Evolutionary conservation across 2,329 filamentous ascomycete genomes (phyloP).

Genomic region (Aureobasidium sp.): DNA sequence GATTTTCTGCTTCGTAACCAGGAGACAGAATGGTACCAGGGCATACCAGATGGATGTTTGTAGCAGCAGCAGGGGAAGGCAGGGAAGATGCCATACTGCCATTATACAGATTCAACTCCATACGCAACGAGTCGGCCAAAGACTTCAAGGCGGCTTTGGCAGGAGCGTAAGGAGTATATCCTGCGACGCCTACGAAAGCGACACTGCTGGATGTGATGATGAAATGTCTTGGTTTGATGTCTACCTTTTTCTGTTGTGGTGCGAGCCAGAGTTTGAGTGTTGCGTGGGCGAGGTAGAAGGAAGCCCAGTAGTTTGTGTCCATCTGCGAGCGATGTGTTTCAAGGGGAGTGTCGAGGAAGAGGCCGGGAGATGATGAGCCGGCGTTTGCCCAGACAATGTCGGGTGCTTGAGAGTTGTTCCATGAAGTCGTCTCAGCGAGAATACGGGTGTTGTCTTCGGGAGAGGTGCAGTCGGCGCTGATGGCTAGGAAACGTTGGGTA

Average conservation of each 20-base stretch:
- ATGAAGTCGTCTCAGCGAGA: constrained; percentile 61
- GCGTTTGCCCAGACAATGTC: constrained; percentile 92
- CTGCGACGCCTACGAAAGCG: constrained; percentile 67
- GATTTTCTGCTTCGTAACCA: constrained; percentile 67
- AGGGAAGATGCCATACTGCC: constrained; percentile 40
- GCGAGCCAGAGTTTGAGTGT: constrained; percentile 66
- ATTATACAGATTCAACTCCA: constrained; percentile 82
- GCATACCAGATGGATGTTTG: constrained; percentile 73
- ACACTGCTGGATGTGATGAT: constrained; percentile 77
- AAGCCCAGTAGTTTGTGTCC: constrained; percentile 88
- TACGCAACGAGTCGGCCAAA: constrained; percentile 72
- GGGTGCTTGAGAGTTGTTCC: constrained; percentile 66
- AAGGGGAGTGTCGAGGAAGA: constrained; percentile 68
- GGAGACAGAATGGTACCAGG: constrained; percentile 76
- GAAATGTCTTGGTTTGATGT: constrained; percentile 55
- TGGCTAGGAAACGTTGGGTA: constrained; percentile 69
- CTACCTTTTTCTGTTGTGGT: constrained; percentile 23
- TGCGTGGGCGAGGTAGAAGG: constrained; percentile 76
- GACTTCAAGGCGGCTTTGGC: constrained; percentile 78
- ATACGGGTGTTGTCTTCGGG: constrained; percentile 61
- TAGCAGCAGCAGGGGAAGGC: constrained; percentile 45
- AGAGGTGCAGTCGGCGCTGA: constrained; percentile 72
- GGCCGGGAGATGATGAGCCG: constrained; percentile 62
- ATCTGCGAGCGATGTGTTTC: constrained; percentile 65
- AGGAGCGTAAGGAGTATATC: constrained; percentile 77